Evolutionary conservation across 306 rosid genomes (phyloP).

Genomic region (Acacia crassicarpa): DNA sequence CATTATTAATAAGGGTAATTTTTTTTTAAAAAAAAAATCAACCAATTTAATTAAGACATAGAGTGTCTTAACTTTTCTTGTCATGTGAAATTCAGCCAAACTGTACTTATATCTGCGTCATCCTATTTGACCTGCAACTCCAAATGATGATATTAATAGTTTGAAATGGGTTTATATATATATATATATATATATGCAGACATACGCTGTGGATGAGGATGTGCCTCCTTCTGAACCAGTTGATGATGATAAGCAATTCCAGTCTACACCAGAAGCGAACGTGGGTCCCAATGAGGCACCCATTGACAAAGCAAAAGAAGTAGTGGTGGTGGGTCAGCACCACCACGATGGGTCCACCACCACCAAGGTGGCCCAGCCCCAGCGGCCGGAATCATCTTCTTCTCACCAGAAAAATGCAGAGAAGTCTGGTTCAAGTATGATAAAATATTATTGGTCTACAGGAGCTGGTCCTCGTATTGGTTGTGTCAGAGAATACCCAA

Average conservation of each 20-base stretch:
- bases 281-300: slow-evolving; percentile 12
- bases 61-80: no score
- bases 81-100: no score
- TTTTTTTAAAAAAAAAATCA: no score
- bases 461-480: slow-evolving; percentile 66
- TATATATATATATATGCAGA: slow-evolving; percentile 40
- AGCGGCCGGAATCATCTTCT: not conserved
- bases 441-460: slow-evolving; percentile 58
- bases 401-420: not conserved
- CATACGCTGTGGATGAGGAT: slow-evolving; percentile 67
- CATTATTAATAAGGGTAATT: no score
- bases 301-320: slow-evolving; percentile 11
- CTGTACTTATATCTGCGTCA: not conserved
- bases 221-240: slow-evolving; percentile 32
- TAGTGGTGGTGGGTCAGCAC: not conserved
- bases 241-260: not conserved
- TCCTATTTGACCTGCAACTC: not conserved
- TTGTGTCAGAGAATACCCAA: slow-evolving; percentile 64
- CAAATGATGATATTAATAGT: not conserved
- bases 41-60: no score
- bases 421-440: slow-evolving; percentile 33
- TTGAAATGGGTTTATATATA: not conserved
- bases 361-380: not conserved
- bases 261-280: not conserved
- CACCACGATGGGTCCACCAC: slow-evolving; percentile 3